Evolutionary conservation across 495 filamentous ascomycete genomes (phyloP).

Genomic region (Penicillium daleae): DNA sequence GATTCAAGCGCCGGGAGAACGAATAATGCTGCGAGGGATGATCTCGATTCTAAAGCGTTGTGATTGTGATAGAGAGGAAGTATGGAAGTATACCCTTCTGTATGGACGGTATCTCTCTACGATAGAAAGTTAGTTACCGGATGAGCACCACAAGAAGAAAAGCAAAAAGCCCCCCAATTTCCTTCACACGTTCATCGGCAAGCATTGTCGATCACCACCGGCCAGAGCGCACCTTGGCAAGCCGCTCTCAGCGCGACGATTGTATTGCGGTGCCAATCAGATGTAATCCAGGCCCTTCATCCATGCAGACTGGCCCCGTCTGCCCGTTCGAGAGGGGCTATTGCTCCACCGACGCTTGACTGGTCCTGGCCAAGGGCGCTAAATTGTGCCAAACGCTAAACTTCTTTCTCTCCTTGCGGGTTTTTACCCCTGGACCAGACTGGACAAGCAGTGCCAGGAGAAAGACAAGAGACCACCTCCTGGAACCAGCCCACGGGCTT

Average conservation of each 20-base stretch:
- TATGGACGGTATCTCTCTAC: neutral
- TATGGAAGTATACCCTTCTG: neutral
- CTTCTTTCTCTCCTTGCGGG: neutral
- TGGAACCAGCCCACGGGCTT: constrained; percentile 19
- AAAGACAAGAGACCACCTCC: neutral
- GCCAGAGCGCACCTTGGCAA: constrained; percentile 24
- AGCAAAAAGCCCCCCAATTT: neutral
- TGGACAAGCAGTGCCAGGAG: constrained; percentile 15
- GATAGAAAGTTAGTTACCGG: neutral
- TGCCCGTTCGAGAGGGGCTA: constrained; percentile 10
- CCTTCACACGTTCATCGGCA: constrained; percentile 19
- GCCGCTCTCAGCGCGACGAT: constrained; percentile 19
- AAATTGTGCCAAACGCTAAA: constrained; percentile 3
- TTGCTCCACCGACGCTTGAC: constrained; percentile 23
- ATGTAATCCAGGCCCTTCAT: constrained; percentile 8
- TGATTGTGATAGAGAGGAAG: neutral
- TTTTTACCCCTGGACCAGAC: constrained; percentile 7
- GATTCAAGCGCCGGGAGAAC: neutral
- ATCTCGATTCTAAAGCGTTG: neutral
- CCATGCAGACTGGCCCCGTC: neutral
- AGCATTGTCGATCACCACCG: constrained; percentile 27
- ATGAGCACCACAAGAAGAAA: neutral
- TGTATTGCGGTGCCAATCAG: constrained; percentile 28
- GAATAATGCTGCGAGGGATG: neutral
- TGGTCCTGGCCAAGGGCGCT: constrained; percentile 13